Evolutionary conservation across 441 rosid species (phyloP), one percentile per base, ranked within the genome.

Genomic region (Macaranga tanarius): DNA sequence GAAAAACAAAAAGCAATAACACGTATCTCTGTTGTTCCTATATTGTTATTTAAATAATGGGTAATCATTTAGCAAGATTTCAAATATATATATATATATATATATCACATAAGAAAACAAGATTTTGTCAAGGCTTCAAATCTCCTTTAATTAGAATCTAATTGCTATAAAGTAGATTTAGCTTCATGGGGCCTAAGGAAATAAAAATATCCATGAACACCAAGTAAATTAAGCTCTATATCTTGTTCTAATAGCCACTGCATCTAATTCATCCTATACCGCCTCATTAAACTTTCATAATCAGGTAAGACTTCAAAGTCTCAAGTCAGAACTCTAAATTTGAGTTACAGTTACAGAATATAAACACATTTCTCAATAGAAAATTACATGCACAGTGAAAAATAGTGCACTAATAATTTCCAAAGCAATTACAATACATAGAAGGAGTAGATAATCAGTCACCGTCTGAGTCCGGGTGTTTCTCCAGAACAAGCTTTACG

Each of bases 401-500:
- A 58, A 4, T 31, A 31, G 1, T 31, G 38, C 38, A 31, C 38
- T 31, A 31, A 31, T 31, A 1, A 31, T 38, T 67, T 34, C 61
- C 12, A 13, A 45, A 26, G 25, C 22, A 28, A 10, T 17, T 69
- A 44, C 0, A 15, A 34, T 5, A 31, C 48, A 67, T 4, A 40
- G 40, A 13, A 57, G 11, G 31, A 55, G 58, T 5, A 55, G 69
- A 75, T 75, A 31, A 42, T 31, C 11, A 71, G 28, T 66, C 67
- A 84, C 93, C 90, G 65, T 72, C 86, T 61, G 84, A 72, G 69
- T 73, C 63, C 8, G 86, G 73, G 28, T 40, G 64, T 23, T 79
- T 79, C 59, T 84, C 89, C 7, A 90, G 72, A 38, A 88, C 76
- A 78, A 95, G 90, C 89, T 87, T 92, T 50, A 88, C 88, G 77